Evolutionary conservation across 495 filamentous ascomycete genomes (phyloP).

Genomic region (Penicilliopsis zonata): DNA sequence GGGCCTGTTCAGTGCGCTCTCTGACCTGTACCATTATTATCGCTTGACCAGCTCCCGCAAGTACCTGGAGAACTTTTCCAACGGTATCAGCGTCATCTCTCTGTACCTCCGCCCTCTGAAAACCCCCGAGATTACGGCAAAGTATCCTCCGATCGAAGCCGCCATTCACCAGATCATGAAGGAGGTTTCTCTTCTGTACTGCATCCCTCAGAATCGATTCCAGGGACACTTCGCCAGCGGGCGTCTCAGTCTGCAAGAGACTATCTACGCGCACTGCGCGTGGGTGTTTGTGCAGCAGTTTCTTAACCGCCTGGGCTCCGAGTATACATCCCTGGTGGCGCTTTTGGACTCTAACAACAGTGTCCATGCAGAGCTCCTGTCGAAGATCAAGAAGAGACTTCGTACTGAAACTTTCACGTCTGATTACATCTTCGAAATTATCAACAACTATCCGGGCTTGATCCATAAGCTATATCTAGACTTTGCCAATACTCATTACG

Average conservation of each 20-base stretch:
- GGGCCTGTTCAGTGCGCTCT: slow-evolving; percentile 89
- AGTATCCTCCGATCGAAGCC: slow-evolving; percentile 71
- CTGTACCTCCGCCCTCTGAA: slow-evolving; percentile 72
- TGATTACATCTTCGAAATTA: slow-evolving; percentile 95
- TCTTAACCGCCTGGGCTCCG: slow-evolving; percentile 84
- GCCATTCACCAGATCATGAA: slow-evolving; percentile 99
- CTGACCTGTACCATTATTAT: slow-evolving; percentile 97
- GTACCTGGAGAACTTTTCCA: slow-evolving; percentile 98
- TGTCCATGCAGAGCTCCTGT: slow-evolving; percentile 77
- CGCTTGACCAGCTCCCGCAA: slow-evolving; percentile 92
- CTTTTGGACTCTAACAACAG: slow-evolving; percentile 71
- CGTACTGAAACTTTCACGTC: slow-evolving; percentile 95
- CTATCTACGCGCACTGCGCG: slow-evolving; percentile 91
- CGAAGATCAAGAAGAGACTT: slow-evolving; percentile 90
- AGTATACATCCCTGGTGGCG: slow-evolving; percentile 79
- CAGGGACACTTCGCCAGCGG: slow-evolving; percentile 82
- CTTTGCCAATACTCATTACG: slow-evolving; percentile 86
- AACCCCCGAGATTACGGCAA: slow-evolving; percentile 34
- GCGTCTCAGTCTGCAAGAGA: slow-evolving; percentile 84
- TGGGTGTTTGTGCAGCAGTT: slow-evolving; percentile 98
- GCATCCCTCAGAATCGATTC: slow-evolving; percentile 93
- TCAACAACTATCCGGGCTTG: slow-evolving; percentile 78
- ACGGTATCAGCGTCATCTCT: slow-evolving; percentile 93
- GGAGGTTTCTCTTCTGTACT: slow-evolving; percentile 93
- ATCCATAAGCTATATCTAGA: slow-evolving; percentile 81